Evolutionary conservation across 2,329 filamentous ascomycete genomes (phyloP).

Genomic region (Trichoderma polysporum): DNA sequence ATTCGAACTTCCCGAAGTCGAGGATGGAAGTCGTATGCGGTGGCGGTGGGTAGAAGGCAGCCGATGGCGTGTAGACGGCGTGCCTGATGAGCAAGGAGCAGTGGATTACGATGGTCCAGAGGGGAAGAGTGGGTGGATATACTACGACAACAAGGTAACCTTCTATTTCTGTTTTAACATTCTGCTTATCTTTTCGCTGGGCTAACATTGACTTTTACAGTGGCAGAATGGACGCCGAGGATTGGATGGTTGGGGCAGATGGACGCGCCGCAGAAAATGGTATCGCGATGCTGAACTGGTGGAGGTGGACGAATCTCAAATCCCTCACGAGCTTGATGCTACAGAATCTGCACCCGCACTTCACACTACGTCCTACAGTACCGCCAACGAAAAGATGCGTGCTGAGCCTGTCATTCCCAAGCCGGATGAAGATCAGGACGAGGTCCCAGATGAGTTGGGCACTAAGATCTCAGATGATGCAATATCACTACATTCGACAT

Average conservation of each 20-base stretch:
- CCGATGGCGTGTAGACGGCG: slow-evolving; percentile 83
- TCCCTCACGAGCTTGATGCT: slow-evolving; percentile 38
- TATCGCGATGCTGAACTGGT: slow-evolving; percentile 94
- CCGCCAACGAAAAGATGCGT: slow-evolving; percentile 40
- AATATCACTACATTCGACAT: slow-evolving; percentile 48
- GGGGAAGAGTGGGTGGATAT: slow-evolving; percentile 83
- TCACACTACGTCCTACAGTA: slow-evolving; percentile 36
- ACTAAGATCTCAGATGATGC: slow-evolving; percentile 42
- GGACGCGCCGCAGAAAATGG: slow-evolving; percentile 93
- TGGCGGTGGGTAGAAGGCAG: slow-evolving; percentile 82
- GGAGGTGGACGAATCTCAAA: slow-evolving; percentile 54
- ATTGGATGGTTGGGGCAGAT: slow-evolving; percentile 88
- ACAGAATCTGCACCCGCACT: slow-evolving; percentile 30
- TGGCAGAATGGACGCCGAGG: slow-evolving; percentile 88
- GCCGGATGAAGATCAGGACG: slow-evolving; percentile 33
- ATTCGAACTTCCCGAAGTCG: slow-evolving; percentile 61
- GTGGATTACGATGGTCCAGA: slow-evolving; percentile 57
- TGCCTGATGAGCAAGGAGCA: slow-evolving; percentile 48
- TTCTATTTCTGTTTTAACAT: neutral
- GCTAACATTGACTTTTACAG: slow-evolving; percentile 41
- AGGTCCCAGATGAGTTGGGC: slow-evolving; percentile 29
- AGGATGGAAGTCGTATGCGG: slow-evolving; percentile 56
- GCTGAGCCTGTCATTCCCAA: slow-evolving; percentile 26
- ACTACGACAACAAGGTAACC: slow-evolving; percentile 91
- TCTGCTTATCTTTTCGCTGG: neutral